Evolutionary conservation across 768 basidiomycete genomes (phyloP).

Genomic region (Coprinellus micaceus): DNA sequence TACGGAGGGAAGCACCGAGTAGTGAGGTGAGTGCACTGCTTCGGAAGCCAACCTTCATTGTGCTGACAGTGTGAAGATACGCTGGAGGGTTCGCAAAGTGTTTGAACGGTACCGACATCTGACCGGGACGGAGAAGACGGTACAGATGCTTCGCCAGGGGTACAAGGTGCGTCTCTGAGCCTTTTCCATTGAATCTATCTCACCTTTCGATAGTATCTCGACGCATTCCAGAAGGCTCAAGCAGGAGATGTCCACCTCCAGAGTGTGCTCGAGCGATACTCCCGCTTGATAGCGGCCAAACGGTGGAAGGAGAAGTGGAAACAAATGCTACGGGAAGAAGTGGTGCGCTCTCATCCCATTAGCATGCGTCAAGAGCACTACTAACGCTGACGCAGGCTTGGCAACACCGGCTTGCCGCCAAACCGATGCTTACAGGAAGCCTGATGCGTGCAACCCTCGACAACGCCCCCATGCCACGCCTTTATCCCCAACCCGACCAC

Average conservation of each 20-base stretch:
- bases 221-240: slow-evolving; percentile 50
- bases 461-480: slow-evolving; percentile 71
- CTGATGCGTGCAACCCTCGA: slow-evolving; percentile 60
- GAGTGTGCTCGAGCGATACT: slow-evolving; percentile 53
- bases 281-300: slow-evolving; percentile 49
- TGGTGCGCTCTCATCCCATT: slow-evolving; percentile 37
- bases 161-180: slow-evolving; percentile 46
- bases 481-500: slow-evolving; percentile 74
- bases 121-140: slow-evolving; percentile 53
- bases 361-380: neutral
- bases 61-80: slow-evolving; percentile 40
- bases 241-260: slow-evolving; percentile 47
- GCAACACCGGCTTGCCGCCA: slow-evolving; percentile 46
- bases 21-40: slow-evolving; percentile 42
- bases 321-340: slow-evolving; percentile 42
- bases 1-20: slow-evolving; percentile 53
- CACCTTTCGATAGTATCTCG: slow-evolving; percentile 44
- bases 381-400: slow-evolving; percentile 42
- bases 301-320: slow-evolving; percentile 48
- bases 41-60: neutral
- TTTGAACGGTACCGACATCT: slow-evolving; percentile 51
- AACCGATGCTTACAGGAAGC: slow-evolving; percentile 70
- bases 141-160: slow-evolving; percentile 42
- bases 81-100: slow-evolving; percentile 48
- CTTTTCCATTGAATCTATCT: neutral